phyloP scores from a whole-genome alignment of 2,329 filamentous ascomycete genomes.

The Tolypocladium sp. region DNA sequence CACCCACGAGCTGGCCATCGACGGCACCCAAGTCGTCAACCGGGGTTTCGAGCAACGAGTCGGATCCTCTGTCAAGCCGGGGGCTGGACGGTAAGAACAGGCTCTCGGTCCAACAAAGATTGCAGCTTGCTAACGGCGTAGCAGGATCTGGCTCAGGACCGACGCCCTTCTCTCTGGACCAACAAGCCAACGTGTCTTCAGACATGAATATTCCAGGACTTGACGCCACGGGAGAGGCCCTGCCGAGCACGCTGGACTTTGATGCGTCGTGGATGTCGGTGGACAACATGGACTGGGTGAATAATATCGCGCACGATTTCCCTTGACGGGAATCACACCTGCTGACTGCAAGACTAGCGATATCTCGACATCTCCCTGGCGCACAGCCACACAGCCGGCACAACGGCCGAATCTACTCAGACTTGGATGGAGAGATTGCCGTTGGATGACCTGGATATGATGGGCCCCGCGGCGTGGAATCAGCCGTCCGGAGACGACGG shows the following conservation, averaged over 20 bases:
- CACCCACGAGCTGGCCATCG: not conserved
- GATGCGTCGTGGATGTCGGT: slow-evolving; percentile 26
- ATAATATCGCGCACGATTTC: slow-evolving; percentile 1
- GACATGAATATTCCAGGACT: slow-evolving; percentile 1
- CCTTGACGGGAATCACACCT: not conserved
- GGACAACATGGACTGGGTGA: slow-evolving; percentile 29
- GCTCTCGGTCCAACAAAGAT: not conserved
- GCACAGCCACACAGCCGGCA: slow-evolving; percentile 18
- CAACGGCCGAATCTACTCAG: slow-evolving; percentile 15
- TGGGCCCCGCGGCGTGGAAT: slow-evolving; percentile 13
- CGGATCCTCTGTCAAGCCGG: not conserved
- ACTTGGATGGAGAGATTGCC: slow-evolving; percentile 19
- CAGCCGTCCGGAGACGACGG: slow-evolving; percentile 4
- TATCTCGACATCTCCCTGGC: slow-evolving; percentile 24
- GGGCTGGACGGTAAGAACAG: not conserved
- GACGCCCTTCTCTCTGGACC: slow-evolving; percentile 11
- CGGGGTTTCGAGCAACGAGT: not conserved
- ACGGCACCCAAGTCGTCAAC: not conserved
- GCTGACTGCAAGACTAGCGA: slow-evolving; percentile 11
- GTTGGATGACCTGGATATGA: slow-evolving; percentile 16
- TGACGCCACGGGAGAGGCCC: not conserved
- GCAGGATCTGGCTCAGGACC: slow-evolving; percentile 6
- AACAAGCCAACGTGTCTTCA: slow-evolving; percentile 8
- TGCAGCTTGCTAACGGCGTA: not conserved
- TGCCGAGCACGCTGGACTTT: slow-evolving; percentile 14